Evolutionary conservation across 768 basidiomycete genomes (phyloP), one percentile per base, ranked within the genome.

Genomic region (Lentinula boryana): DNA sequence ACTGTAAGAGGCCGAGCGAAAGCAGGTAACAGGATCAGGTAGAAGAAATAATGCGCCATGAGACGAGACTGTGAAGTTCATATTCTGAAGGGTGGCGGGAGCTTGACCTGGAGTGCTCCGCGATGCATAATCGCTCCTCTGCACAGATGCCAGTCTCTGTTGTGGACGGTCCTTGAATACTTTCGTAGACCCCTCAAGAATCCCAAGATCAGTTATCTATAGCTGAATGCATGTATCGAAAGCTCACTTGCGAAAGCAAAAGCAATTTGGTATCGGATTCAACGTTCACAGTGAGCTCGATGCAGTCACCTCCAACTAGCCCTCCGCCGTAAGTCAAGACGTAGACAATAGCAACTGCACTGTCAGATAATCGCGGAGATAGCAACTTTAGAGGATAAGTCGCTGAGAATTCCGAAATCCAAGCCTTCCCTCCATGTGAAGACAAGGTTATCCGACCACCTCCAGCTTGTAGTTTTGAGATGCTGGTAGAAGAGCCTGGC

Each of bases 11-110:
- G 96, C 91, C 21, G 80, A 78, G 31, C 84, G 83, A 75, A 96
- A 98, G 72, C 95, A 97, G 21, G 95, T 93, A 52, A 97, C 92
- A 23, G 95, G 93, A 68, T 96, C 91, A 1, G 95, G 95, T 32
- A 98, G 84, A 52, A 97, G 80, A 67, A 95, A 84, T 54, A 98
- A 78, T 2, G 82, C 76, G 41, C 86, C 78, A 0, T 71, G 68
- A 1, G 82, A 67, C 4, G 77, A 73, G 52, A 97, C 72, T 8
- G 68, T 74, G 56, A 87, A 85, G 43, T 80, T 77, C 68, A 90
- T 75, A n/a, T 75, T 76, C 69, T 95, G 91, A 43, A 72, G 77
- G 5, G 91, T 95, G 53, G 72, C 63, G 51, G 53, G 50, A 41
- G 55, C 8, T 52, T 16, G 10, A 27, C 27, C 27, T 27, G 27